A percentile compares a stretch with the other conserved stretches of the same genome.
These are phyloP conservation scores for Phytophthora pistaciae DNA, from an alignment of 352 stramenopile species.

Conservation along the genomic window DNA sequence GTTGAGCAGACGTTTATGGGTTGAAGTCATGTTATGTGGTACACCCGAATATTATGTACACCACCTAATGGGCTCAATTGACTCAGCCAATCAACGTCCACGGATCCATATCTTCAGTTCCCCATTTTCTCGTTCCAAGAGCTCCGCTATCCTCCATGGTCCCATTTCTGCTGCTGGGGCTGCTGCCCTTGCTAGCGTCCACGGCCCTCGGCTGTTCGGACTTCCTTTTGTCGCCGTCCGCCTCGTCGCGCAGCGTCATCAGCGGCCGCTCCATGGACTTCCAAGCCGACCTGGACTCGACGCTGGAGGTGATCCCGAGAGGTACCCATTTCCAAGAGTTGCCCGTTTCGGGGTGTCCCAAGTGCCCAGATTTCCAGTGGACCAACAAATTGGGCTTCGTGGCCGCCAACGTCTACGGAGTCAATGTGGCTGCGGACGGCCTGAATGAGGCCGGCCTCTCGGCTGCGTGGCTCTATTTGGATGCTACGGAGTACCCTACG, in stretches of 20 bases:
- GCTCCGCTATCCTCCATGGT: neutral
- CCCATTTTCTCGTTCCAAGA: neutral
- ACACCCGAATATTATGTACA: neutral
- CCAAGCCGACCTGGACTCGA: constrained; percentile 48
- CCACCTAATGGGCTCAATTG: neutral
- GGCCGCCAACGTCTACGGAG: constrained; percentile 56
- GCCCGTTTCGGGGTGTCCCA: constrained; percentile 39
- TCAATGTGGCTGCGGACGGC: constrained; percentile 65
- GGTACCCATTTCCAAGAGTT: constrained; percentile 58
- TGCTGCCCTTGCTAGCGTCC: neutral
- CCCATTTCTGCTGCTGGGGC: neutral
- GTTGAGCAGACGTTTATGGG: neutral
- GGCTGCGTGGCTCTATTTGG: constrained; percentile 57
- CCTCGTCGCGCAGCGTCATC: constrained; percentile 35
- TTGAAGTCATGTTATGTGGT: neutral
- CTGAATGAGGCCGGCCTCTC: constrained; percentile 67
- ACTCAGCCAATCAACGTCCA: neutral
- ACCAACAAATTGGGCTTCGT: constrained; percentile 54
- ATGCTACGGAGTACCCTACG: constrained; percentile 58
- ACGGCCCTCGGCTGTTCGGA: constrained; percentile 48
- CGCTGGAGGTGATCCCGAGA: constrained; percentile 61
- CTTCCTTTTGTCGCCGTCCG: constrained; percentile 57
- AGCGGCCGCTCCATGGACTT: constrained; percentile 73
- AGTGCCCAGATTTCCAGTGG: constrained; percentile 61
- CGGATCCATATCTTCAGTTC: neutral